Evolutionary conservation across 805 yeast genomes (phyloP), one percentile per base, ranked within the genome.

Genomic region (Suhomyces sp.): DNA sequence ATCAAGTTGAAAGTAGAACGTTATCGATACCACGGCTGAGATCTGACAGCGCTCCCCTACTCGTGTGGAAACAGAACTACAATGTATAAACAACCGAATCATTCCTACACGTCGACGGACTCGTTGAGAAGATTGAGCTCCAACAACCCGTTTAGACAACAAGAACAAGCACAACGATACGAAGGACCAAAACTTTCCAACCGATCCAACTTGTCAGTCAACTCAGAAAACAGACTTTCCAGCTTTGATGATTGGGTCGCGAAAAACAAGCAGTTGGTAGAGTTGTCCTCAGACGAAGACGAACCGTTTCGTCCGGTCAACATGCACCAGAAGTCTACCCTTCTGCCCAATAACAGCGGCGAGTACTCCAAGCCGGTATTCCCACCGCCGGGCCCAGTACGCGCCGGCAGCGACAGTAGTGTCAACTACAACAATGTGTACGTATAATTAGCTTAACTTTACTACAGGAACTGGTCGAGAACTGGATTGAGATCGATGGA

Each of bases 101-200:
- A 64, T 44, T 63, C 69, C 52, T 65, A 66, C 58, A 61, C 66
- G 33, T 72, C 78, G 12, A 55, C 66, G 22, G 74, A 71, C 46
- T 68, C 74, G 44, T 58, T 69, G 42, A 66, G 81, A 59, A 65
- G 84, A 57, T 68, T 84, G 50, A 85, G 91, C 6, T 74, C 84
- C 2, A 85, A 85, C 65, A 87, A 87, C 60, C 93, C 93, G n/a
- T 87, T 87, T 67, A 78, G 93, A 46, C 52, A 45, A 41, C 48
- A 24, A 40, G 23, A 12, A 42, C 48, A 24, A 38, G 29, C 24
- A 33, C 49, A 35, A n/a, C 40, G 27, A 48, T 41, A 48, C 36
- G 59, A 55, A 33, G 57, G 53, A 17, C 56, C 57, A 24, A 53
- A 53, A 50, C 44, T 44, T 46, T 10, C 47, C 52, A 26, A 49